phyloP scores from a whole-genome alignment of 192 early-diverging fungal species.

The Diversispora epigaea region DNA sequence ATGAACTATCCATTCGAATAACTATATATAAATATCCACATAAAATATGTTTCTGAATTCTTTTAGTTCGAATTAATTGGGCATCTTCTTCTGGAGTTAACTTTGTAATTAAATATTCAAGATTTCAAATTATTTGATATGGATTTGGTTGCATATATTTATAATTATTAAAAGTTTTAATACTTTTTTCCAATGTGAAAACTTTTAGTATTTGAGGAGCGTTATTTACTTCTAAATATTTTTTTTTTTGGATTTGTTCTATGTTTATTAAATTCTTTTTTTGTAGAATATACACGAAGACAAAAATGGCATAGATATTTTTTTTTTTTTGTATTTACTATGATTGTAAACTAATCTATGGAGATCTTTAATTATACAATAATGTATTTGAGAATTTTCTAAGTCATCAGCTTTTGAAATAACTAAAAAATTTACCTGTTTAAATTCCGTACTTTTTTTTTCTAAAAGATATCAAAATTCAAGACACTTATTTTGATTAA shows the following conservation, averaged over 20 bases:
- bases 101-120: conserved; percentile 2
- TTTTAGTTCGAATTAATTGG: conserved; percentile 5
- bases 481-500: conserved; percentile 21
- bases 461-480: conserved; percentile 10
- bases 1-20: conserved; percentile 8
- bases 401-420: no score
- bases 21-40: conserved; percentile 16
- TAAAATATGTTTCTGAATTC: neutral
- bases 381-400: neutral
- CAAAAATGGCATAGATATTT: conserved; percentile 22
- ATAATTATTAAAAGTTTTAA: conserved; percentile 15
- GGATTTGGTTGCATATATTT: conserved; percentile 26
- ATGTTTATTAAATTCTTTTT: conserved; percentile 8
- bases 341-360: conserved; percentile 20
- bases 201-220: neutral
- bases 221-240: conserved; percentile 7
- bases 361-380: conserved; percentile 25
- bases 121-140: conserved; percentile 13
- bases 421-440: conserved; percentile 13
- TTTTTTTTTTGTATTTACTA: conserved; percentile 18
- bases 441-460: neutral
- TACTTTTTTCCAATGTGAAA: neutral
- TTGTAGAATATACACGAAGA: conserved; percentile 11
- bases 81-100: conserved; percentile 22
- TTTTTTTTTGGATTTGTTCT: no score